These are phyloP conservation scores for Asterionellopsis glacialis DNA, from an alignment of 108 stramenopile species.

Conservation along the genomic window DNA sequence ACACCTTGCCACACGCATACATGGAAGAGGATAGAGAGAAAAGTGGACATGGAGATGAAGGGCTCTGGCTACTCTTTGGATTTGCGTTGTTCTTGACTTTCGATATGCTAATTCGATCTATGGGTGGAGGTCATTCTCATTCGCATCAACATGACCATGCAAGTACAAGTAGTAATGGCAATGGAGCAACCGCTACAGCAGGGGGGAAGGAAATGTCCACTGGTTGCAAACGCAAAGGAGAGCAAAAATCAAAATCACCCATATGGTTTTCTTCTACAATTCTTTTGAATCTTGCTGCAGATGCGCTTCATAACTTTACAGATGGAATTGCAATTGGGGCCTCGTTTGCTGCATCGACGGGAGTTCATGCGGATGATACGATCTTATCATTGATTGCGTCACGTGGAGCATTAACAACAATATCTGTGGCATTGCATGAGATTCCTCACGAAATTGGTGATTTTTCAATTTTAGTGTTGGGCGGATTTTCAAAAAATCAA, in stretches of 20 bases:
- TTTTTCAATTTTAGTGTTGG: constrained; percentile 75
- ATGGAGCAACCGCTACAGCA: background rate
- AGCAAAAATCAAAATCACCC: constrained; percentile 3
- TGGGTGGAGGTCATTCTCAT: constrained; percentile 23
- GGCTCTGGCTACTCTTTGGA: constrained; percentile 59
- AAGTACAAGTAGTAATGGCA: constrained; percentile 7
- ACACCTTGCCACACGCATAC: constrained; percentile 66
- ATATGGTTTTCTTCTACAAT: constrained; percentile 31
- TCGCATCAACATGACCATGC: background rate
- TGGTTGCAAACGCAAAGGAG: constrained; percentile 10
- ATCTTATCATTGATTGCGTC: constrained; percentile 47
- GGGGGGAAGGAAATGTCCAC: constrained; percentile 12
- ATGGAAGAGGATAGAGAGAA: constrained; percentile 1
- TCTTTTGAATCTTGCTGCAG: constrained; percentile 77
- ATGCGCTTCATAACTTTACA: constrained; percentile 84
- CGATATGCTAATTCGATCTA: constrained; percentile 63
- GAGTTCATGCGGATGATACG: constrained; percentile 16
- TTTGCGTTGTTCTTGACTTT: constrained; percentile 67
- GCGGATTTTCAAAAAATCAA: constrained; percentile 61
- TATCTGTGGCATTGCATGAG: constrained; percentile 87
- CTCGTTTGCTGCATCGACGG: constrained; percentile 46
- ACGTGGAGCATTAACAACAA: constrained; percentile 63
- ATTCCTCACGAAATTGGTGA: constrained; percentile 90
- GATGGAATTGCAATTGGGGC: constrained; percentile 86
- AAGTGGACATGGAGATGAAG: constrained; percentile 27